phyloP scores from a whole-genome alignment of 768 basidiomycete genomes.

The Xerocomellus amylosporus region DNA sequence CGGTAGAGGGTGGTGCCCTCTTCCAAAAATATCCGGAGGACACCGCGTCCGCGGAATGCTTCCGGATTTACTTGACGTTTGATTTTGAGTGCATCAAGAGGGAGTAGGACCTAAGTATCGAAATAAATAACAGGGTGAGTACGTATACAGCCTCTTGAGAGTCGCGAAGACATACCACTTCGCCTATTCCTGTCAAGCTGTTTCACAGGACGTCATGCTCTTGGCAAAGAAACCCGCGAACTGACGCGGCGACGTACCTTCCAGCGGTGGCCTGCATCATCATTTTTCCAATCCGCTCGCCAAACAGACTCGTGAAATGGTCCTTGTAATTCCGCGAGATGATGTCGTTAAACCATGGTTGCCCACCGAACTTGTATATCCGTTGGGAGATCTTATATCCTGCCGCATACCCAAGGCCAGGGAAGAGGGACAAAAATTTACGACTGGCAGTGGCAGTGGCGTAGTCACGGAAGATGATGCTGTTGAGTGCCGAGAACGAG shows the following conservation, averaged over 20 bases:
- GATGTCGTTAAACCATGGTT: conserved; percentile 96
- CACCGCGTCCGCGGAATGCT: conserved; percentile 92
- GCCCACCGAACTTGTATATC: conserved; percentile 97
- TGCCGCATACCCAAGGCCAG: conserved; percentile 95
- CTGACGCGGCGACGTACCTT: conserved; percentile 50
- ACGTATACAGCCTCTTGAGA: background rate
- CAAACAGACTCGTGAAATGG: conserved; percentile 80
- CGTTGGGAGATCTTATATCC: conserved; percentile 96
- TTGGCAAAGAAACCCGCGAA: background rate
- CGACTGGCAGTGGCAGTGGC: conserved; percentile 62
- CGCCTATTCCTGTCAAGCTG: conserved; percentile 81
- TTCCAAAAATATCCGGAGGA: conserved; percentile 85
- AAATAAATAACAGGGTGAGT: background rate
- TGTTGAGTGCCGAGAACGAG: conserved; percentile 56
- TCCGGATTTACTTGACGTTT: conserved; percentile 98
- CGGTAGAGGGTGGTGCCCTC: conserved; percentile 92
- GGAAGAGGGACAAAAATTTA: conserved; percentile 91
- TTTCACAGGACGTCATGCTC: conserved; percentile 1
- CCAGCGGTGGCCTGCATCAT: conserved; percentile 95
- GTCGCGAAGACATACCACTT: conserved; percentile 66
- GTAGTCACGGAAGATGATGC: conserved; percentile 85
- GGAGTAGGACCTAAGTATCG: conserved; percentile 71
- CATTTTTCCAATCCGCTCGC: conserved; percentile 93
- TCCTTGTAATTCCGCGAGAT: conserved; percentile 79
- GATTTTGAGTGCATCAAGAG: conserved; percentile 95